Base-by-base conservation (phyloP, 495 filamentous ascomycete species). In the Aspergillus biplanus region DNA sequence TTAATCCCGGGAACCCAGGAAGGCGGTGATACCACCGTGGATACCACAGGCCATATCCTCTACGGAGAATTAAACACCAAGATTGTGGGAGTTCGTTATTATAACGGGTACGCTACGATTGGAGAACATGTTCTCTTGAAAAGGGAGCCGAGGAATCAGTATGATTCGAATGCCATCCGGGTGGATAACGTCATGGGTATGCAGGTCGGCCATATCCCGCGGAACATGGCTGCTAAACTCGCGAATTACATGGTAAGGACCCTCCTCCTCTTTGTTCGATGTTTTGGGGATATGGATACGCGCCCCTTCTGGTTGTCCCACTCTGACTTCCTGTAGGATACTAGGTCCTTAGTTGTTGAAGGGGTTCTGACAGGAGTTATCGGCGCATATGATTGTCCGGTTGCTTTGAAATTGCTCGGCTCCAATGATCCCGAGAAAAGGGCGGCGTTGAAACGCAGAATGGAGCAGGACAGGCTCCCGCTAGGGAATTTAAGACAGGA, bases 121-220 rank as follows among this genome's bases (percentile, higher is more conserved):
- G 90, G 90, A 13, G 93, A 97, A 70, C 81, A 85, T 61, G 89
- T 95, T 1, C 64, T 91, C 33, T 69, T 90, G 56, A 76, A 72
- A 34, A 79, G 93, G 64, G 90, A 97, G 60, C 89, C 91, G 3
- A 59, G 68, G 12, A 97, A 97, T 64, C 66, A 77, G 58, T 93
- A 90, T 67, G 92, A 95, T 67, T 61, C 70, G 4, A 96, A 96
- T 78, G 92, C 92, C 3, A 90, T 97, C 54, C 85, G 86, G 6
- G 84, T 95, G 3, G 80, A 89, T 63, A 97, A 96, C 74, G 90
- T 92, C n/a, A 84, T 89, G 73, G 82, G 88, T 21, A 71, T 61
- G 4, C 92, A 96, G 67, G 90, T 97, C 61, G 93, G 93, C 4
- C 91, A 97, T 72, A 82, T 97, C 46, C 89, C 90, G 3, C 76